Conservation (phyloP, 306 rosid genomes). For the Vicia villosa region DNA sequence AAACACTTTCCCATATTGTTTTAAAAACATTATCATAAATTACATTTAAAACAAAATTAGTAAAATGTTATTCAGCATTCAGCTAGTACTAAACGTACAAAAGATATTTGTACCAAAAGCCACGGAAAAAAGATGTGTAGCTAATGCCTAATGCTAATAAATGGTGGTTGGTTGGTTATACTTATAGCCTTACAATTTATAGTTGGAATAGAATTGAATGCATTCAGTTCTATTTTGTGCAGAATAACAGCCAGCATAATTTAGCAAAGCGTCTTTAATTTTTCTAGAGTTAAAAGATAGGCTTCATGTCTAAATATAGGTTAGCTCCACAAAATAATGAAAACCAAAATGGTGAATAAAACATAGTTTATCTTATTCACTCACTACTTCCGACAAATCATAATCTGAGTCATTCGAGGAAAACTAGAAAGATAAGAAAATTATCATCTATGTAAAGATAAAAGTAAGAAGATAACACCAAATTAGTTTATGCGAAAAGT, state of each 20-base stretch:
- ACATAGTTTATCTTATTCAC: conserved; percentile 13
- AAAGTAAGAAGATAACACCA: too few species aligned
- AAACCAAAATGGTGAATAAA: not conserved
- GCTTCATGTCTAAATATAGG: not conserved
- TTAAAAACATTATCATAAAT: not conserved
- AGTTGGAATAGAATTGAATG: conserved; percentile 18
- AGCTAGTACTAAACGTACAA: not conserved
- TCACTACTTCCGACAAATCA: not conserved
- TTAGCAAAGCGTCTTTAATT: conserved; percentile 1
- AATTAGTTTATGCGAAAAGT: too few species aligned
- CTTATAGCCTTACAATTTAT: not conserved
- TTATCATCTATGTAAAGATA: too few species aligned
- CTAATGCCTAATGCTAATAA: not conserved
- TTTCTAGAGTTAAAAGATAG: not conserved
- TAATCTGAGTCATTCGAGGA: conserved; percentile 2
- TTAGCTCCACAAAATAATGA: conserved; percentile 26
- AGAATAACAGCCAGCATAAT: not conserved
- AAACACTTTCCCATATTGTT: not conserved
- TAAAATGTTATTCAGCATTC: too few species aligned
- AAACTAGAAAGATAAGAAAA: not conserved
- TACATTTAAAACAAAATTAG: not conserved
- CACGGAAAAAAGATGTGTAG: not conserved
- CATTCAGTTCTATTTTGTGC: not conserved
- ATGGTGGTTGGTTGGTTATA: not conserved
- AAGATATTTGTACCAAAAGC: not conserved